Percentiles rank a stretch among this genome's conserved stretches.
Evolutionary conservation across 2,329 filamentous ascomycete genomes (phyloP).

Genomic region (Apiospora pterosperma): DNA sequence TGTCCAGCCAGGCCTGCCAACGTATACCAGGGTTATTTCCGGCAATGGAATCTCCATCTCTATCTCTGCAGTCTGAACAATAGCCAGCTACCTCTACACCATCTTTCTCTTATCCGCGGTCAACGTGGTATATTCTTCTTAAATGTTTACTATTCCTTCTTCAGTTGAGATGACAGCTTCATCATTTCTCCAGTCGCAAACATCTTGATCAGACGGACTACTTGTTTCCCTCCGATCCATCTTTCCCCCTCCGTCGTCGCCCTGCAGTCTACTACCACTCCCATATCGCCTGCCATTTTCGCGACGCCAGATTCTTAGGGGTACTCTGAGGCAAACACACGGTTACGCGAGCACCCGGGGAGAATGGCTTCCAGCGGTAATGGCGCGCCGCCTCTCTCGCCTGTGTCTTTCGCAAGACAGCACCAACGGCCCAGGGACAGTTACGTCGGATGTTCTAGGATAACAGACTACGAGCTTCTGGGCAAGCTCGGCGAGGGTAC

Average conservation of each 20-base stretch:
- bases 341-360: neutral
- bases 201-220: neutral
- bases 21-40: neutral
- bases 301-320: neutral
- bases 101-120: neutral
- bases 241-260: neutral
- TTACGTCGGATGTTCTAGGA: constrained; percentile 82
- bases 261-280: neutral
- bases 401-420: constrained; percentile 53
- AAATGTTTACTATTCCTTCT: neutral
- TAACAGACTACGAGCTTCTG: constrained; percentile 74
- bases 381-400: constrained; percentile 40
- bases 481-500: constrained; percentile 91
- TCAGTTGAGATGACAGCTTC: constrained; percentile 1
- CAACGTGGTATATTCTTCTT: neutral
- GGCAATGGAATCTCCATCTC: neutral
- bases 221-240: neutral
- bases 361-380: constrained; percentile 1
- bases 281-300: neutral
- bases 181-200: neutral
- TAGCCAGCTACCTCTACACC: neutral
- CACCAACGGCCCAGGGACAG: constrained; percentile 54
- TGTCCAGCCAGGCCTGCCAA: neutral
- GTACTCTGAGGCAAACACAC: neutral
- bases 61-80: neutral